Evolutionary conservation across 2,329 filamentous ascomycete genomes (phyloP).

Genomic region (Aureobasidium sp.): DNA sequence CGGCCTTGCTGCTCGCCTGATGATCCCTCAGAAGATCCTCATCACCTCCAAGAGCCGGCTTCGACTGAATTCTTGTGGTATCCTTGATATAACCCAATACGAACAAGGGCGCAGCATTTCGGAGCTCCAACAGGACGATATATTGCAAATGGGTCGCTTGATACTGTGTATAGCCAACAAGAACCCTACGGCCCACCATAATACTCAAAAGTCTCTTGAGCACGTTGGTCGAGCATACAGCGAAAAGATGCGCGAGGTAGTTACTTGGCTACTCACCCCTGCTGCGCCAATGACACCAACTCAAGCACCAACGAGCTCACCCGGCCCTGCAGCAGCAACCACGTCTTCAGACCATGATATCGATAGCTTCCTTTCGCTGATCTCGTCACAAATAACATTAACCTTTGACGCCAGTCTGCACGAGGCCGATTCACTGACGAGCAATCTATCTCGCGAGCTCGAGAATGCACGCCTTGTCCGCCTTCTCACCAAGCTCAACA

Average conservation of each 20-base stretch:
- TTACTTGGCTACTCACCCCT: conserved; percentile 74
- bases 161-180: conserved; percentile 70
- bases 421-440: conserved; percentile 65
- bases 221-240: conserved; percentile 72
- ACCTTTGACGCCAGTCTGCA: conserved; percentile 75
- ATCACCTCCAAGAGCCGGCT: conserved; percentile 86
- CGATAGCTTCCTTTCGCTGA: conserved; percentile 69
- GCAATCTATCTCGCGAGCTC: conserved; percentile 68
- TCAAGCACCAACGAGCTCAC: conserved; percentile 71
- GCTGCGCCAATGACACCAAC: conserved; percentile 8
- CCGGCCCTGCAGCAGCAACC: conserved; percentile 46
- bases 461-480: conserved; percentile 85
- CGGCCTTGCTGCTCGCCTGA: conserved; percentile 75
- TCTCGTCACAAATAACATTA: conserved; percentile 68
- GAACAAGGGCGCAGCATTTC: conserved; percentile 61
- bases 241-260: conserved; percentile 66
- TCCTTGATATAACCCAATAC: conserved; percentile 82
- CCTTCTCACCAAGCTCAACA: conserved; percentile 72
- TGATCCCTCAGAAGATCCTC: conserved; percentile 83
- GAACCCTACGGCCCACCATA: conserved; percentile 46
- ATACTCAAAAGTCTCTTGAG: conserved; percentile 65
- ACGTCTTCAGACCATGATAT: conserved; percentile 57
- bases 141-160: conserved; percentile 74
- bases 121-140: conserved; percentile 82
- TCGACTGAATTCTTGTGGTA: conserved; percentile 77